These are phyloP conservation scores for Aspergillus cejpii DNA, from an alignment of 2,329 filamentous ascomycete species.

Conservation along the genomic window DNA sequence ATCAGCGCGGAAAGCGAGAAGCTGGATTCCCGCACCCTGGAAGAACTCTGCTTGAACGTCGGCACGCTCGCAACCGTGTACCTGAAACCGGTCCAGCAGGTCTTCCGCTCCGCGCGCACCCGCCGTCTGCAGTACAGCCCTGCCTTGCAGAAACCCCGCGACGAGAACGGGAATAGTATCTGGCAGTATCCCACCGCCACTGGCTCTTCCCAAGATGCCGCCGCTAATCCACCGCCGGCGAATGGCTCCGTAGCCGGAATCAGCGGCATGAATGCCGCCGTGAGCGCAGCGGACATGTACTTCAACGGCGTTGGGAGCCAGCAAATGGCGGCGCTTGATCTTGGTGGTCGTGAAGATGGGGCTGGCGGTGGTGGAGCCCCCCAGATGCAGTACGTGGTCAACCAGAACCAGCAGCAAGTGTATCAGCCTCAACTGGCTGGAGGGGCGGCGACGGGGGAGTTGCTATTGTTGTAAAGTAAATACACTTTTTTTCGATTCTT, in stretches of 20 bases:
- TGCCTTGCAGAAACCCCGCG: constrained; percentile 66
- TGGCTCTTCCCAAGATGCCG: constrained; percentile 24
- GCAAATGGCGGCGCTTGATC: constrained; percentile 65
- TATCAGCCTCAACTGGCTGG: constrained; percentile 63
- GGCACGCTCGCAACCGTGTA: constrained; percentile 96
- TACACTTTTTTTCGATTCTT: constrained; percentile 1
- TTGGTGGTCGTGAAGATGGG: constrained; percentile 59
- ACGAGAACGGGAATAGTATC: constrained; percentile 33
- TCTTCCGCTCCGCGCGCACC: constrained; percentile 83
- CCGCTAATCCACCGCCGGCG: constrained; percentile 25
- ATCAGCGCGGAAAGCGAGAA: constrained; percentile 96
- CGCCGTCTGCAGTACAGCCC: constrained; percentile 74
- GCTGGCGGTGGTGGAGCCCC: constrained; percentile 54
- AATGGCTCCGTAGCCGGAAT: constrained; percentile 24
- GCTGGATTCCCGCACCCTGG: constrained; percentile 79
- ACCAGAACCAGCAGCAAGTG: constrained; percentile 70
- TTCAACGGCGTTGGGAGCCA: constrained; percentile 71
- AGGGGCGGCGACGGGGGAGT: constrained; percentile 61
- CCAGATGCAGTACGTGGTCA: constrained; percentile 60
- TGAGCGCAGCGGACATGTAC: constrained; percentile 82
- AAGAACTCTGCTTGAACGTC: constrained; percentile 95
- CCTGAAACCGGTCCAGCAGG: constrained; percentile 92
- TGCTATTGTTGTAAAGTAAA: constrained; percentile 54
- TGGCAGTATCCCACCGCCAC: constrained; percentile 34
- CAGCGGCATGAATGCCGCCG: constrained; percentile 60